Evolutionary conservation across 768 basidiomycete species (phyloP), one percentile per base, ranked within the genome.

Genomic region (Agrocybe praecox): DNA sequence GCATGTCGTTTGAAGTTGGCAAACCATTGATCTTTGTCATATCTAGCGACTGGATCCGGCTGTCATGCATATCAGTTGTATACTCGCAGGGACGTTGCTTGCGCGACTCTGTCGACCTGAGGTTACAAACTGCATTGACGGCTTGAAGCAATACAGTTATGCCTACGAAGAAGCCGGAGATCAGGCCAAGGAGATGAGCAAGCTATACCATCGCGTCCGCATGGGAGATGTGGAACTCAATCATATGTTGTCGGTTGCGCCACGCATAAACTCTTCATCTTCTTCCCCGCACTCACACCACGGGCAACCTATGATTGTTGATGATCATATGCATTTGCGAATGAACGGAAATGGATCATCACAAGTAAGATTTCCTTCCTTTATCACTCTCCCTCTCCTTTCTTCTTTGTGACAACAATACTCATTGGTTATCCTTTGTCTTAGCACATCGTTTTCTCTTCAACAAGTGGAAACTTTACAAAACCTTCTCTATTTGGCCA

Each of bases 81-180:
- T 90, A 59, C 88, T 91, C 58, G 90, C 94, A 0, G 95, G 94
- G 12, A 84, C 80, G 47, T 77, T 94, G 14, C 83, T 96, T 52
- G 94, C 93, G 6, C 82, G 87, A 22, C 73, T 90, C n/a, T 94
- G 89, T 7, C 86, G 92, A 18, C 85, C 87, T 1, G 94, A 96
- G 71, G 92, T 90, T 29, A 73, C 80, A 53, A 88, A 89, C 63
- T 96, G 95, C 69, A 87, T 96, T 63, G 84, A 81, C 21, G 95
- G 91, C 24, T 79, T 97, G 21, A 82, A 90, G 64, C 95, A 97
- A 72, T 96, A 96, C 68, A 90, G 90, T 65, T 83, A 87, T 64
- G 89, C 92, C 18, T 94, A 93, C 62, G 93, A 93, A 67, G 91
- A 94, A 62, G 88, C 91, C 26, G 89, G 85, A 40, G 90, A 92